Percentiles rank a stretch among this genome's conserved stretches.
phyloP scores from a whole-genome alignment of 1,284 basidiomycete species.

The Malassezia pachydermatis region DNA sequence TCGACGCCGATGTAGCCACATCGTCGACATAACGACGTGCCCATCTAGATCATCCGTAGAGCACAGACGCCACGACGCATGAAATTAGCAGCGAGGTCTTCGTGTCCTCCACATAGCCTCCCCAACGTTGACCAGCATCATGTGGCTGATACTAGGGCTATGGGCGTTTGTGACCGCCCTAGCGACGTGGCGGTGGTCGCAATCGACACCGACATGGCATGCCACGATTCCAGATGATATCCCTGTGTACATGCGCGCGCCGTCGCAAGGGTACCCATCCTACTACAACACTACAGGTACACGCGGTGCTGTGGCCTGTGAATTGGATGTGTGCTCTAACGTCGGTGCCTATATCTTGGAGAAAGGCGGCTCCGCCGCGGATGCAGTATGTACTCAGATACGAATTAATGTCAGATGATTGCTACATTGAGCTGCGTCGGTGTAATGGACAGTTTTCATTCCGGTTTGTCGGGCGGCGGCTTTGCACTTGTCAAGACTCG shows the following conservation, averaged over 20 bases:
- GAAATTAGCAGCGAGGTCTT: too few relatives aligned
- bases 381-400: constrained; percentile 29
- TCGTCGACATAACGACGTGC: neutral
- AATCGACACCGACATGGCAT: neutral
- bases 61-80: too few relatives aligned
- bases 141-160: constrained; percentile 6
- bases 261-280: constrained; percentile 30
- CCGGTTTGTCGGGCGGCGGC: constrained; percentile 49
- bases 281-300: constrained; percentile 24
- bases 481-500: constrained; percentile 32
- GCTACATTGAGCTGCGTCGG: constrained; percentile 49
- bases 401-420: constrained; percentile 24
- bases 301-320: constrained; percentile 38
- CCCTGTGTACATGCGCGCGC: constrained; percentile 20
- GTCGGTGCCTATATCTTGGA: constrained; percentile 48
- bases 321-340: constrained; percentile 49
- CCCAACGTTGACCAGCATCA: too few relatives aligned
- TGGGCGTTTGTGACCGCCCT: neutral
- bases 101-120: too few relatives aligned
- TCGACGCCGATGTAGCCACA: neutral
- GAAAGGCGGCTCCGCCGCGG: constrained; percentile 49
- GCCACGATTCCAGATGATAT: neutral
- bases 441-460: constrained; percentile 48
- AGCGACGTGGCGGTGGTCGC: neutral
- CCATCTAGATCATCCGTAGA: neutral